Evolutionary conservation across 495 filamentous ascomycete genomes (phyloP).

Genomic region (Cercophora newfieldiana): DNA sequence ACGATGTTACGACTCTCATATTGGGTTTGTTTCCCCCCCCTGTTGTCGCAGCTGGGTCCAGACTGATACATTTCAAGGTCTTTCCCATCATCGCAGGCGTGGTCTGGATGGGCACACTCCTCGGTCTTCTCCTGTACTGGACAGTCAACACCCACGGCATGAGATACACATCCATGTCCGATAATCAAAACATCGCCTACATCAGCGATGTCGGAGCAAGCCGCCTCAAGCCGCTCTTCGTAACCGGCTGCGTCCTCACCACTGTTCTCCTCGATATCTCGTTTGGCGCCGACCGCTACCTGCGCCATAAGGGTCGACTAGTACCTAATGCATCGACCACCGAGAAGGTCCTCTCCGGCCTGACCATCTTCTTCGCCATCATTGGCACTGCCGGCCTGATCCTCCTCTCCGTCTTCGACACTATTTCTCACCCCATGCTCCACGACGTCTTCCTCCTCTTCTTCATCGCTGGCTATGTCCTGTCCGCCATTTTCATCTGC

Average conservation of each 20-base stretch:
- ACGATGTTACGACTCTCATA: constrained; percentile 50
- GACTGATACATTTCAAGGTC: constrained; percentile 58
- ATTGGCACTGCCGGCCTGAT: constrained; percentile 79
- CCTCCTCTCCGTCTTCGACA: constrained; percentile 83
- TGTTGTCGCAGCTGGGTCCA: background rate
- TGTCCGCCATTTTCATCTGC: constrained; percentile 83
- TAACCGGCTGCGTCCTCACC: constrained; percentile 74
- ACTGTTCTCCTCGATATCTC: constrained; percentile 82
- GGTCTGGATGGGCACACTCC: constrained; percentile 72
- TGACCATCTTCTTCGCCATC: constrained; percentile 72
- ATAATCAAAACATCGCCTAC: constrained; percentile 71
- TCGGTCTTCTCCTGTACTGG: constrained; percentile 63
- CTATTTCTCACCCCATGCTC: constrained; percentile 57
- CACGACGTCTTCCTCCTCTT: constrained; percentile 79
- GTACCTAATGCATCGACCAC: constrained; percentile 63
- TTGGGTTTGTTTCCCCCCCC: constrained; percentile 43
- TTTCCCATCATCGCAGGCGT: constrained; percentile 77
- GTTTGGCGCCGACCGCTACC: constrained; percentile 77
- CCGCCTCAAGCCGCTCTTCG: constrained; percentile 80
- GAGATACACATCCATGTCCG: constrained; percentile 67
- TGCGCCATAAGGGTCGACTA: constrained; percentile 73
- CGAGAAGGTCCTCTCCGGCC: constrained; percentile 69
- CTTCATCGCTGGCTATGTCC: constrained; percentile 81
- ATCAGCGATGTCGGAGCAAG: constrained; percentile 77
- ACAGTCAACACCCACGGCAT: constrained; percentile 53